Conservation (phyloP, 106 monocot species). For the Dioscorea alata region DNA sequence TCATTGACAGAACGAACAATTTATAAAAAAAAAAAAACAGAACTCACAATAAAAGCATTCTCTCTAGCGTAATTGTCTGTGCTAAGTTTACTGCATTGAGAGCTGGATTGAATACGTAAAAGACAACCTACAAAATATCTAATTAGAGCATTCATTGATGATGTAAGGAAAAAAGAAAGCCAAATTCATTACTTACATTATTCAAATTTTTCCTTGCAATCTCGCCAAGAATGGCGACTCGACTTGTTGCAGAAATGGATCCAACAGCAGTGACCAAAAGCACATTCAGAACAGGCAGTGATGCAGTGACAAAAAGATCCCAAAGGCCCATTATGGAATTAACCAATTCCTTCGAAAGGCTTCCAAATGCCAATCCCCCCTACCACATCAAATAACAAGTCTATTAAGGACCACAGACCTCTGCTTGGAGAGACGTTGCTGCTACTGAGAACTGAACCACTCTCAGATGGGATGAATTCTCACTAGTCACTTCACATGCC, state of each 20-base stretch:
- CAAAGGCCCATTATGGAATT: neutral
- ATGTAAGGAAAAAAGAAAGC: neutral
- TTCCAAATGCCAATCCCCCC: neutral
- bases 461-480: too few species aligned
- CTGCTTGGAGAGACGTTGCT: too few species aligned
- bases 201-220: neutral
- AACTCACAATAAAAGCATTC: neutral
- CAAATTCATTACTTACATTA: neutral
- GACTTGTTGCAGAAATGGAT: neutral
- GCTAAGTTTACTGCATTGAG: neutral
- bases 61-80: neutral
- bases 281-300: neutral
- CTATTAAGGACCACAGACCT: too few species aligned
- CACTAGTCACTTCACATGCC: too few species aligned
- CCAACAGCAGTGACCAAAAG: neutral
- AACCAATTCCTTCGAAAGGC: too few species aligned
- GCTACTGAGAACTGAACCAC: too few species aligned
- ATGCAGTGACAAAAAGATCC: neutral
- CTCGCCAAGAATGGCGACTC: neutral
- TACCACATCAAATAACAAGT: neutral
- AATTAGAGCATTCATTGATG: neutral
- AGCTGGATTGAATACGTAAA: neutral
- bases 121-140: neutral
- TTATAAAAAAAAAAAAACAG: neutral
- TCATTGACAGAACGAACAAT: neutral